Evolutionary conservation across 2,329 filamentous ascomycete species (phyloP), one percentile per base, ranked within the genome.

Genomic region (Metarhizium rileyi): DNA sequence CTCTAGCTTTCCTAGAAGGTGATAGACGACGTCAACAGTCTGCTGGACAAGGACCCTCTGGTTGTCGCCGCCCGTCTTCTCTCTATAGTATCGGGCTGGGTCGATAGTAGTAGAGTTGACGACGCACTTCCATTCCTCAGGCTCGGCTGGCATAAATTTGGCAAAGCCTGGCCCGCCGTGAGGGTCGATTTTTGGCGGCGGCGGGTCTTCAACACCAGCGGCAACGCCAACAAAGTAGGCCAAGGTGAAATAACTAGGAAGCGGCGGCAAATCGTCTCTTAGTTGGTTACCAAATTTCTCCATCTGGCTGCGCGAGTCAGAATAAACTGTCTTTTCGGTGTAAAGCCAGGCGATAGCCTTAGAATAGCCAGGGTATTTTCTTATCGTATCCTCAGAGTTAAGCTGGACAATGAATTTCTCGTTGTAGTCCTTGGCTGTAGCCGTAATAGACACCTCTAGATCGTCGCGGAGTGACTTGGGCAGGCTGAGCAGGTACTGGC

Each of bases 401-500:
- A 49, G 5, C 30, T 44, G 26, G 8, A 2, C 4, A 6, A 50
- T 41, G 14, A 50, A 43, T 4, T 45, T 30, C 6, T 28, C 14
- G 33, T 50, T 45, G 14, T 45, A 50, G 8, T 30, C 16, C 4
- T 33, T n/a, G 3, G 42, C 48, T 23, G 26, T 41, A 28, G 18
- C 12, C 42, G 36, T 46, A 22, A 50, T 7, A 3, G 42, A 46
- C 14, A 4, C 33, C 23, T 1, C 14, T 18, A 40, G 35, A 25
- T 28, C n/a, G 12, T 46, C 42, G 18, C 30, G 25, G 6, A 50
- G 23, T 18, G 14, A 3, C 33, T 16, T n/a, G 9, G 47, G 47
- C 8, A 49, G 47, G 12, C 10, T 18, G 30, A 50, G 22, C 27
- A 50, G 48, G 42, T 16, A 41, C 25, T 22, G 41, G 35, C 48